phyloP scores from a whole-genome alignment of 2,329 filamentous ascomycete species.

The Gliomastix tumulicola region DNA sequence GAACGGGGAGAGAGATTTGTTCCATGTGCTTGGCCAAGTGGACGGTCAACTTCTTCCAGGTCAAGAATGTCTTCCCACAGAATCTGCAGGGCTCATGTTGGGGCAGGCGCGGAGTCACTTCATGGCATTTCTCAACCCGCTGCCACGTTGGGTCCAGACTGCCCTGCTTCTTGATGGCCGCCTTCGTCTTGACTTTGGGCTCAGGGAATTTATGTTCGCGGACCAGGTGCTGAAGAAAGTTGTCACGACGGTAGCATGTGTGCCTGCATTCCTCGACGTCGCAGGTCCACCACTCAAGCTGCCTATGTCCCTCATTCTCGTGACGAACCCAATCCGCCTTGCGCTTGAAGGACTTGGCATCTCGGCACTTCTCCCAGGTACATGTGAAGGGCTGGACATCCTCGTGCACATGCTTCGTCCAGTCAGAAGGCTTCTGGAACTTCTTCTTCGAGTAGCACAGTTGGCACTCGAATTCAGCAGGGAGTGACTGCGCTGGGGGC shows the following conservation, averaged over 20 bases:
- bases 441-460: constrained; percentile 81
- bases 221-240: constrained; percentile 87
- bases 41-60: constrained; percentile 92
- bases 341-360: constrained; percentile 87
- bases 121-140: constrained; percentile 71
- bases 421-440: constrained; percentile 87
- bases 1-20: constrained; percentile 75
- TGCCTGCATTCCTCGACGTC: constrained; percentile 75
- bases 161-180: constrained; percentile 53
- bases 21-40: constrained; percentile 95
- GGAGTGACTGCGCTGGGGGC: constrained; percentile 69
- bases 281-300: constrained; percentile 88
- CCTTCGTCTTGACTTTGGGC: constrained; percentile 71
- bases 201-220: constrained; percentile 84
- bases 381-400: constrained; percentile 92
- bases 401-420: constrained; percentile 94
- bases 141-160: constrained; percentile 62
- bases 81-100: constrained; percentile 80
- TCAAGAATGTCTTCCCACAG: constrained; percentile 72
- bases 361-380: constrained; percentile 75
- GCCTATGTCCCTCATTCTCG: constrained; percentile 85
- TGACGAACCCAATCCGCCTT: constrained; percentile 96
- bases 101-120: constrained; percentile 58
- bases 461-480: constrained; percentile 84
- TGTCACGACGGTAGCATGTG: constrained; percentile 80